Evolutionary conservation across 371 early-diverging fungal genomes (phyloP).

Genomic region (Catenaria anguillulae): DNA sequence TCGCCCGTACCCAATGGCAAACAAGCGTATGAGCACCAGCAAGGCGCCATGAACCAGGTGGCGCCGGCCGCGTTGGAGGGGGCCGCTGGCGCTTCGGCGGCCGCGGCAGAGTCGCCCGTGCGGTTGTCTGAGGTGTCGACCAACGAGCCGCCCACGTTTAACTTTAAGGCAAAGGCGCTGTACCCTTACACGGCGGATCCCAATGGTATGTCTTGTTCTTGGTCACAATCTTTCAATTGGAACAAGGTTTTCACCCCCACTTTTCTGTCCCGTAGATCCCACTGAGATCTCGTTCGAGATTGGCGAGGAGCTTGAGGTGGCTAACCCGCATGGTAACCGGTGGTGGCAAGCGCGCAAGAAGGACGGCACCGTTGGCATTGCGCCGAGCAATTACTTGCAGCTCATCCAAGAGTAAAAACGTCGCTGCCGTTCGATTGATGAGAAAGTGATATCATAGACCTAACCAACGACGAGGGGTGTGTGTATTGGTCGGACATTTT

Average conservation of each 20-base stretch:
- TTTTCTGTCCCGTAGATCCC: background rate
- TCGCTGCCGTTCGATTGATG: too few species aligned
- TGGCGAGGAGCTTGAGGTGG: background rate
- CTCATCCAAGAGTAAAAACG: too few species aligned
- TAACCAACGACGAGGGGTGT: too few species aligned
- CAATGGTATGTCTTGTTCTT: too few species aligned
- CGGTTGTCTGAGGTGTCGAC: background rate
- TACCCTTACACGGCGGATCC: conserved; percentile 1
- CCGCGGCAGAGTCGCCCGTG: too few species aligned
- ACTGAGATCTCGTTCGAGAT: background rate
- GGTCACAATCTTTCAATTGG: too few species aligned
- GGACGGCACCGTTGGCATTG: background rate
- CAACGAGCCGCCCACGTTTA: background rate
- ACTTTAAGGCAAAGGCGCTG: background rate
- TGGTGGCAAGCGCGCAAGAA: background rate
- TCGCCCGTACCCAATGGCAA: background rate
- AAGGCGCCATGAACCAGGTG: background rate
- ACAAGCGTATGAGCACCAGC: background rate
- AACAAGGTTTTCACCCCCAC: too few species aligned
- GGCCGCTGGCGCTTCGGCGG: too few species aligned
- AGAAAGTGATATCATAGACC: too few species aligned
- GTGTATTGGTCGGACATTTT: too few species aligned
- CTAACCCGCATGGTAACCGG: conserved; percentile 4
- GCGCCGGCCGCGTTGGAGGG: background rate
- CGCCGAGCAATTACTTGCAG: conserved; percentile 5